Percentiles rank a stretch among this genome's conserved stretches.
Evolutionary conservation across 2,329 filamentous ascomycete species (phyloP).

Genomic region (Mollisiaceae sp.): DNA sequence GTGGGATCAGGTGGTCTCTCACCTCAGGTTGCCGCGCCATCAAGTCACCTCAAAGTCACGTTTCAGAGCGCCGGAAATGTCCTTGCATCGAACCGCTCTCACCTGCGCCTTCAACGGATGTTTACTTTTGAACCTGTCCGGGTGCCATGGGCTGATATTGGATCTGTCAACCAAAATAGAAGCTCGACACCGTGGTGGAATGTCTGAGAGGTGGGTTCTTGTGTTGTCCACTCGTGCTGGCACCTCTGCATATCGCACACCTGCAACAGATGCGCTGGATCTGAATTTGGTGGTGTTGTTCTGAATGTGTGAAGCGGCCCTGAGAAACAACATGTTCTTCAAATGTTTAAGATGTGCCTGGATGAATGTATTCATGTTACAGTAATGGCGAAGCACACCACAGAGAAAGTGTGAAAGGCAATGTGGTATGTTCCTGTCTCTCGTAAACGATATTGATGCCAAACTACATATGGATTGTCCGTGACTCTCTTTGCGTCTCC

Average conservation of each 20-base stretch:
- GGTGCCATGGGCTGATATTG: not conserved
- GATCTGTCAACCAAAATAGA: not conserved
- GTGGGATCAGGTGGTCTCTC: conserved; percentile 18
- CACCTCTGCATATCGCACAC: not conserved
- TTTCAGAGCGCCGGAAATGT: conserved; percentile 7
- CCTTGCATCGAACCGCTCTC: conserved; percentile 9
- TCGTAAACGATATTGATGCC: not conserved
- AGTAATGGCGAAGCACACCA: not conserved
- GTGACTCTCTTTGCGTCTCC: not conserved
- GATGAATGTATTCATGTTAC: not conserved
- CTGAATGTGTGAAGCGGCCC: not conserved
- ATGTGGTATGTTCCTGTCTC: not conserved
- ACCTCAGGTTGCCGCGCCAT: conserved; percentile 10
- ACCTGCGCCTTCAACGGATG: not conserved
- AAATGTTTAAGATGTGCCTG: not conserved
- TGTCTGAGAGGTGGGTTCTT: conserved; percentile 1
- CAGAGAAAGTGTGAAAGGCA: not conserved
- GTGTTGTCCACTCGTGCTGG: not conserved
- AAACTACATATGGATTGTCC: not conserved
- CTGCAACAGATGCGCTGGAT: not conserved
- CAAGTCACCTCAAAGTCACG: conserved; percentile 16
- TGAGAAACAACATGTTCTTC: not conserved
- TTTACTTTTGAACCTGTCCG: conserved; percentile 12
- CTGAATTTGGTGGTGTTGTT: not conserved
- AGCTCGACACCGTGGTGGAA: not conserved